phyloP scores from a whole-genome alignment of 2,329 filamentous ascomycete species.

The Trichoderma simmonsii region DNA sequence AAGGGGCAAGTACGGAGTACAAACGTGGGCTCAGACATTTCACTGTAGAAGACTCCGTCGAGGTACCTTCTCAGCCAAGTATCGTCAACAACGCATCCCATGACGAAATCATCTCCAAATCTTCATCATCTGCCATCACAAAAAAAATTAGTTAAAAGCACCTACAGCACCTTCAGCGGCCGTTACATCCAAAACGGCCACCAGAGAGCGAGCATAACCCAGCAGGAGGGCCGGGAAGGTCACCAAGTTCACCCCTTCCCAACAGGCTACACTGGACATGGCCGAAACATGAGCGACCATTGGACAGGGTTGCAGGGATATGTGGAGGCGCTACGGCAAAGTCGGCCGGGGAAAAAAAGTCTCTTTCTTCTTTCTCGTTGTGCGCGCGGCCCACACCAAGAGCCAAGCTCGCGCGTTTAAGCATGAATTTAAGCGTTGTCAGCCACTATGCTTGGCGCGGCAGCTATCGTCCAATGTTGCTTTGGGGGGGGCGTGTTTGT shows the following conservation, averaged over 20 bases:
- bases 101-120: not conserved
- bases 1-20: too few relatives aligned
- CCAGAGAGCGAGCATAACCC: too few relatives aligned
- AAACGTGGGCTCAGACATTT: too few relatives aligned
- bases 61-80: not conserved
- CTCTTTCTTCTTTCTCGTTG: conserved; percentile 4
- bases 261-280: not conserved
- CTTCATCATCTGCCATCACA: not conserved
- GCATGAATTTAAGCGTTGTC: conserved; percentile 51
- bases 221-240: too few relatives aligned
- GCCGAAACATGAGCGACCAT: not conserved
- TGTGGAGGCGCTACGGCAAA: conserved; percentile 14
- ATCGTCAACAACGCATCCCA: not conserved
- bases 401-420: conserved; percentile 37
- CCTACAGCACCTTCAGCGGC: too few relatives aligned
- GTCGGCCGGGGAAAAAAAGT: conserved; percentile 16
- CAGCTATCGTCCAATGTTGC: conserved; percentile 19
- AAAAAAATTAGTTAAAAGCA: too few relatives aligned
- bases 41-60: not conserved
- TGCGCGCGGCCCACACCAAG: conserved; percentile 18
- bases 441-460: conserved; percentile 43
- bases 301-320: not conserved
- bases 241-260: not conserved
- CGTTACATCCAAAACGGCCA: not conserved
- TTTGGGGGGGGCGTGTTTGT: conserved; percentile 6